Conservation (phyloP, 768 basidiomycete species). For the Filobasidium wieringae region DNA sequence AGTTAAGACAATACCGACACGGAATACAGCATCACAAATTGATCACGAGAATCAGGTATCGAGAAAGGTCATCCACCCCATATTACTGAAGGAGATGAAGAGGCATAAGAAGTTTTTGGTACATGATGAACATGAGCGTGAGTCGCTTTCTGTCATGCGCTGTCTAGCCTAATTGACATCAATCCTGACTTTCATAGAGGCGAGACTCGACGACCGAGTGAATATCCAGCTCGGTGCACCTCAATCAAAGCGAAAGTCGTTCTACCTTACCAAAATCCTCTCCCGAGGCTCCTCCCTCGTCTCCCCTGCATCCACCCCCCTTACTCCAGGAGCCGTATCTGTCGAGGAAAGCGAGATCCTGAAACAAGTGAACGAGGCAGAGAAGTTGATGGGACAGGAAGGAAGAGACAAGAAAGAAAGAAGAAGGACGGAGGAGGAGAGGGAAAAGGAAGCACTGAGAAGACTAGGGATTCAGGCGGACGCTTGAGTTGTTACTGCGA, state of each 20-base stretch:
- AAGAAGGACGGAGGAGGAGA: background rate
- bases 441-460: constrained; percentile 6
- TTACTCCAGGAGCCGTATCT: background rate
- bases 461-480: constrained; percentile 4
- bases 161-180: background rate
- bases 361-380: background rate
- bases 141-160: constrained; percentile 6
- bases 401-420: background rate
- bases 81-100: constrained; percentile 25
- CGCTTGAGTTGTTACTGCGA: background rate
- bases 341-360: background rate
- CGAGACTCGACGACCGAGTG: constrained; percentile 25
- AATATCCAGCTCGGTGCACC: constrained; percentile 30
- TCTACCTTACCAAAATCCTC: constrained; percentile 17
- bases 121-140: constrained; percentile 31
- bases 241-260: constrained; percentile 27
- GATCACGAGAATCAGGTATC: constrained; percentile 12
- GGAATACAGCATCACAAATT: background rate
- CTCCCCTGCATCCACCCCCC: background rate
- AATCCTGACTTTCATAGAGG: constrained; percentile 8
- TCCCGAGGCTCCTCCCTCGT: background rate
- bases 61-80: constrained; percentile 31
- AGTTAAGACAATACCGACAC: constrained; percentile 3
- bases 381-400: constrained; percentile 3
- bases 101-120: constrained; percentile 29